Conservation (phyloP, 1,284 basidiomycete species). For the Cutaneotrichosporon sp. region DNA sequence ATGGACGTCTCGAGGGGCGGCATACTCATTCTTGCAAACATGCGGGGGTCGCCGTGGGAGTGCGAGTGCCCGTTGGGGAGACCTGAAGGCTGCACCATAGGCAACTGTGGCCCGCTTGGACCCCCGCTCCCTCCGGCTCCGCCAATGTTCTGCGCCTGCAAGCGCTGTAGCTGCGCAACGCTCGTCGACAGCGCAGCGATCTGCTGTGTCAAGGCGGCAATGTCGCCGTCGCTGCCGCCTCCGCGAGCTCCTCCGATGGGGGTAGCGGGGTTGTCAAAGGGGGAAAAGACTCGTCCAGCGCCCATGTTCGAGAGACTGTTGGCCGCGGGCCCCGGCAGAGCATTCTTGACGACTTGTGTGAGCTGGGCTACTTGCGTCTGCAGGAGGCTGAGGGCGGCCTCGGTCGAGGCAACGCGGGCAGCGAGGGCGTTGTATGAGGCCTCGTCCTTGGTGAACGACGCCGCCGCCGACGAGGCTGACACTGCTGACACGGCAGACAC, state of each 20-base stretch:
- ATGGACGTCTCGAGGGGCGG: slow-evolving; percentile 10
- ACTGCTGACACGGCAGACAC: not conserved
- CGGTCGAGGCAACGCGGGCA: slow-evolving; percentile 32
- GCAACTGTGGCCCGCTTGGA: not conserved
- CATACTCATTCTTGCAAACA: slow-evolving; percentile 3
- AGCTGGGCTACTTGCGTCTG: slow-evolving; percentile 37
- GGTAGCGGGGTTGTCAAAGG: slow-evolving; percentile 17
- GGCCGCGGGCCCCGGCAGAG: not conserved
- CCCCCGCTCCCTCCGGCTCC: not conserved
- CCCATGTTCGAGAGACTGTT: not conserved
- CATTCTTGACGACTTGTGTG: slow-evolving; percentile 22
- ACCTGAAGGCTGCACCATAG: slow-evolving; percentile 1
- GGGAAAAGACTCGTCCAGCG: slow-evolving; percentile 14
- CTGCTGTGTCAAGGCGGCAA: slow-evolving; percentile 70
- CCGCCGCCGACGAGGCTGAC: not conserved
- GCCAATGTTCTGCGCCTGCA: slow-evolving; percentile 23
- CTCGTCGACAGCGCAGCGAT: slow-evolving; percentile 74
- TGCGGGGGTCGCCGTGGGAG: slow-evolving; percentile 4
- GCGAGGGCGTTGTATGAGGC: slow-evolving; percentile 30
- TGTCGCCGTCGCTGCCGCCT: no score
- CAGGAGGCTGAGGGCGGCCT: slow-evolving; percentile 31
- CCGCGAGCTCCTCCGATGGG: no score
- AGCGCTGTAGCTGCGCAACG: slow-evolving; percentile 65
- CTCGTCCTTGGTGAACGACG: not conserved
- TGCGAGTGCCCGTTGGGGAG: slow-evolving; percentile 5